Evolutionary conservation across 2,329 filamentous ascomycete species (phyloP).

Genomic region (Neonectria coccinea): DNA sequence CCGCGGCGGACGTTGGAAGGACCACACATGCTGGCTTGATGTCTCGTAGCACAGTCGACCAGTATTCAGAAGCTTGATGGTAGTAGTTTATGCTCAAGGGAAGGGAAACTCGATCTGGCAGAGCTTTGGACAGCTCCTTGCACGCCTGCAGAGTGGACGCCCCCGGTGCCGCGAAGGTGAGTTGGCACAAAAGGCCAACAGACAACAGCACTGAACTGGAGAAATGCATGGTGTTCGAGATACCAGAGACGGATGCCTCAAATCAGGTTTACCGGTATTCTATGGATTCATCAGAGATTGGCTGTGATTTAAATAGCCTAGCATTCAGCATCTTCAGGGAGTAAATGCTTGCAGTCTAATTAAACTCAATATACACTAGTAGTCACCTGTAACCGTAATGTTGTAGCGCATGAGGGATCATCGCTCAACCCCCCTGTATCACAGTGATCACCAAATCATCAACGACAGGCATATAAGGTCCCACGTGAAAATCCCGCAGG

Average conservation of each 20-base stretch:
- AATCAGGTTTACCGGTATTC: not conserved
- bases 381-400: too few relatives aligned
- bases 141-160: conserved; percentile 3
- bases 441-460: too few relatives aligned
- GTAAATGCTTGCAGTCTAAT: not conserved
- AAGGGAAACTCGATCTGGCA: conserved; percentile 15
- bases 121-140: conserved; percentile 13
- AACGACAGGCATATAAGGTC: not conserved
- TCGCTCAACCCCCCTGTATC: too few relatives aligned
- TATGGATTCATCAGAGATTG: not conserved
- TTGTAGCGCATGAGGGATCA: too few relatives aligned
- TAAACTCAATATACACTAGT: too few relatives aligned
- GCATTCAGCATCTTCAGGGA: not conserved
- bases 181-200: not conserved
- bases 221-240: not conserved
- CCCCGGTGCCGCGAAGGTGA: not conserved
- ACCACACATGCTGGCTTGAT: conserved; percentile 52
- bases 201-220: not conserved
- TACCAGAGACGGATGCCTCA: not conserved
- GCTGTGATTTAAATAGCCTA: not conserved
- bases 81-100: conserved; percentile 6
- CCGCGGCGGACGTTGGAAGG: conserved; percentile 47
- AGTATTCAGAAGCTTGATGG: conserved; percentile 42
- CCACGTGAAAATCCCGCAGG: not conserved
- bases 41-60: conserved; percentile 49